Conservation (phyloP, 1,284 basidiomycete species). For the Leccinum holopus region DNA sequence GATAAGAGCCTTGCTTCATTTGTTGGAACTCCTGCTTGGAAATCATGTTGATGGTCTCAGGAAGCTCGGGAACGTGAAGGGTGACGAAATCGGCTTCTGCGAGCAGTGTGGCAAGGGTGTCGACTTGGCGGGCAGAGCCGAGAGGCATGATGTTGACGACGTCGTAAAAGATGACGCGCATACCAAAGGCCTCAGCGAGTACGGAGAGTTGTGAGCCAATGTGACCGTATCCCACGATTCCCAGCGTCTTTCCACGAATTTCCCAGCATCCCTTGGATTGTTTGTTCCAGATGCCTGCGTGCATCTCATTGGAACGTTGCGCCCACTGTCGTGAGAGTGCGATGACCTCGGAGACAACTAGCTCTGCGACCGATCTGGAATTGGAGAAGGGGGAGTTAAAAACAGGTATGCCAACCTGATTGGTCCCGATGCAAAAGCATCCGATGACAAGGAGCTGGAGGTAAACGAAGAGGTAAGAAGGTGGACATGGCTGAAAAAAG, state of each 20-base stretch:
- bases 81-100: slow-evolving; percentile 89
- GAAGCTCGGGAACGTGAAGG: slow-evolving; percentile 94
- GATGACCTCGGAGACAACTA: slow-evolving; percentile 94
- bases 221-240: slow-evolving; percentile 98
- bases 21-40: slow-evolving; percentile 70
- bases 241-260: slow-evolving; percentile 95
- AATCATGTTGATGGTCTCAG: slow-evolving; percentile 97
- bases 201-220: slow-evolving; percentile 98
- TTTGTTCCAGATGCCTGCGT: slow-evolving; percentile 96
- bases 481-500: not conserved
- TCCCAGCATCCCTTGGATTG: slow-evolving; percentile 99
- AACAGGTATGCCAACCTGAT: slow-evolving; percentile 98
- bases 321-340: slow-evolving; percentile 93
- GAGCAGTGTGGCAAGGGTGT: slow-evolving; percentile 80
- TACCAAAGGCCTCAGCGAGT: slow-evolving; percentile 94
- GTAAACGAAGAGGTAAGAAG: slow-evolving; percentile 7
- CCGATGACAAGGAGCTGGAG: slow-evolving; percentile 90
- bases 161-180: slow-evolving; percentile 96
- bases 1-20: slow-evolving; percentile 96
- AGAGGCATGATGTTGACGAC: slow-evolving; percentile 98
- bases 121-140: slow-evolving; percentile 89
- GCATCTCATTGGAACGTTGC: slow-evolving; percentile 88
- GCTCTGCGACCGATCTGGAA: slow-evolving; percentile 97
- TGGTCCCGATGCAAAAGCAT: slow-evolving; percentile 99
- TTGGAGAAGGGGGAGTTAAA: slow-evolving; percentile 99